Evolutionary conservation across 2,329 filamentous ascomycete genomes (phyloP).

Genomic region (Beauveria scarabaeidicola): DNA sequence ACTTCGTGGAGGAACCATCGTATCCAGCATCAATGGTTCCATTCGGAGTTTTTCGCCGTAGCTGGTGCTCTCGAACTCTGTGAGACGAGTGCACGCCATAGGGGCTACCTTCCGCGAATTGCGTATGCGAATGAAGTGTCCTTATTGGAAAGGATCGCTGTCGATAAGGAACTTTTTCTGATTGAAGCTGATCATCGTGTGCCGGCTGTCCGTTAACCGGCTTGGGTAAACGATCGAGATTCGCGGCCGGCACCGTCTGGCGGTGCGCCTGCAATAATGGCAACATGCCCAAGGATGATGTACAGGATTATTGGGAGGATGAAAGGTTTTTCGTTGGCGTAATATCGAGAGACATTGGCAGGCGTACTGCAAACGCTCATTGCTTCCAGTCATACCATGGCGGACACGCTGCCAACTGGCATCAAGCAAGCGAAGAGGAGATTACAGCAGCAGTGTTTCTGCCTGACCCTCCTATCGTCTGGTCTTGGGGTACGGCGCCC

Average conservation of each 20-base stretch:
- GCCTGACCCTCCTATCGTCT: neutral
- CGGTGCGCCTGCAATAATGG: constrained; percentile 45
- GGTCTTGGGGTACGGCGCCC: neutral
- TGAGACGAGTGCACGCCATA: constrained; percentile 20
- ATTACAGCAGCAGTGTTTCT: neutral
- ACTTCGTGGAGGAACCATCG: constrained; percentile 71
- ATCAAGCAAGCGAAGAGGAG: neutral
- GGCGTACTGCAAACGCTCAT: constrained; percentile 10
- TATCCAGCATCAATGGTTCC: constrained; percentile 90
- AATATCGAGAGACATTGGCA: constrained; percentile 12
- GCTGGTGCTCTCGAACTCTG: constrained; percentile 55
- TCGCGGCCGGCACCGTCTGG: constrained; percentile 37
- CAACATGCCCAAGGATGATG: constrained; percentile 32
- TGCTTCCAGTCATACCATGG: constrained; percentile 10
- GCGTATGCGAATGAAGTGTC: constrained; percentile 12
- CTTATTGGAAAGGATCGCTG: constrained; percentile 15
- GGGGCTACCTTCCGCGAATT: neutral
- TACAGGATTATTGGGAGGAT: constrained; percentile 14
- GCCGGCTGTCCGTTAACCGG: neutral
- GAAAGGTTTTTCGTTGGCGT: neutral
- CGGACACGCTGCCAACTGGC: constrained; percentile 6
- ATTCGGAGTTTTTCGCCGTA: constrained; percentile 86
- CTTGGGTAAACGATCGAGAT: constrained; percentile 26
- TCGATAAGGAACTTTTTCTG: constrained; percentile 20
- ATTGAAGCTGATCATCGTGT: constrained; percentile 20